These are phyloP conservation scores for Stylonectria norvegica DNA, from an alignment of 2,329 filamentous ascomycete genomes.

Conservation along the genomic window DNA sequence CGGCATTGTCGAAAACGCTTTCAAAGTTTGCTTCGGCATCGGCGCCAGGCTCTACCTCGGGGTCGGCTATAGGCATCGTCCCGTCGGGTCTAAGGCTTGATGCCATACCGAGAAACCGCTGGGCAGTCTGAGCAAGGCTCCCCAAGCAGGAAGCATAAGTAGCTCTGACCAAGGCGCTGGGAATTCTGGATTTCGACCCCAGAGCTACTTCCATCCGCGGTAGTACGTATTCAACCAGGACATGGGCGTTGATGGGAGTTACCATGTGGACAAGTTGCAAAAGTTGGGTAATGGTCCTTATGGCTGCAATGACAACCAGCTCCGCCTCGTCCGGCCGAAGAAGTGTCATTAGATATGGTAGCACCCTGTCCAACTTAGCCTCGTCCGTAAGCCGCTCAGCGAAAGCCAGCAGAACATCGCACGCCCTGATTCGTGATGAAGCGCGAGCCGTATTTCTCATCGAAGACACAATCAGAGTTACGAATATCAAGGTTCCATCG, in stretches of 20 bases:
- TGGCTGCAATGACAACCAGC: constrained; percentile 77
- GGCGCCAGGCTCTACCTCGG: constrained; percentile 70
- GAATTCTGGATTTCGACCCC: constrained; percentile 41
- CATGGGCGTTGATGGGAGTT: constrained; percentile 69
- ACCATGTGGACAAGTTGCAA: constrained; percentile 84
- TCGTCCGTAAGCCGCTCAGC: constrained; percentile 90
- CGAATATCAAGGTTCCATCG: constrained; percentile 88
- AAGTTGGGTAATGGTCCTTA: constrained; percentile 84
- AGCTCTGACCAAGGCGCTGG: constrained; percentile 72
- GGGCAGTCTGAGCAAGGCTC: constrained; percentile 80
- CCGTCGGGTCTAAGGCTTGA: constrained; percentile 83
- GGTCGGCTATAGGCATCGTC: constrained; percentile 71
- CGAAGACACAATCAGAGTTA: constrained; percentile 84
- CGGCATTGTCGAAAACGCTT: constrained; percentile 83
- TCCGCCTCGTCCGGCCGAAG: constrained; percentile 74
- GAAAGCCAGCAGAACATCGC: constrained; percentile 88
- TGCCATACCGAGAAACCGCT: constrained; percentile 84
- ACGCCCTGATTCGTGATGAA: constrained; percentile 82
- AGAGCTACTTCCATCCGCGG: constrained; percentile 58
- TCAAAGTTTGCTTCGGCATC: constrained; percentile 70
- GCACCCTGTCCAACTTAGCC: constrained; percentile 86
- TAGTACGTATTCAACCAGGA: constrained; percentile 66
- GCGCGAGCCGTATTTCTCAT: constrained; percentile 85
- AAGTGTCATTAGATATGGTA: constrained; percentile 84
- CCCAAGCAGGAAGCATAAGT: constrained; percentile 93